Percentiles rank a stretch among this genome's conserved stretches.
phyloP scores from a whole-genome alignment of 495 filamentous ascomycete species.

The Sordaria brevicollis region DNA sequence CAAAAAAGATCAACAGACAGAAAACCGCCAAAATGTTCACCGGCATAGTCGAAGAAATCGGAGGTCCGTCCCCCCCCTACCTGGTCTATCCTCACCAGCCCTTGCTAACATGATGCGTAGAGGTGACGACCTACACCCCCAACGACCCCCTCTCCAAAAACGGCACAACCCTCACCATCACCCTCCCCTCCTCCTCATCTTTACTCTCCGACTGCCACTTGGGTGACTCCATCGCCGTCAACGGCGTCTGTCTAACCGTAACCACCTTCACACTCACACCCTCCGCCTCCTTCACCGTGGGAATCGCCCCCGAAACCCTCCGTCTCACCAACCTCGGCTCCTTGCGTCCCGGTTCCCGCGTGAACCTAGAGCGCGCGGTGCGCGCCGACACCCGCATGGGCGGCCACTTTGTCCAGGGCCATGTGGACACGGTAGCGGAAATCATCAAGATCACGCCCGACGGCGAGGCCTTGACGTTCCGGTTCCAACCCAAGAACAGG shows the following conservation, averaged over 20 bases:
- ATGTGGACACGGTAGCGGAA: conserved; percentile 79
- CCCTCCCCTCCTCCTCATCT: conserved; percentile 44
- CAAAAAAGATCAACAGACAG: no score
- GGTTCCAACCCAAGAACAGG: conserved; percentile 60
- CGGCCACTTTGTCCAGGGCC: conserved; percentile 78
- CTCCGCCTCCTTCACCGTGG: conserved; percentile 67
- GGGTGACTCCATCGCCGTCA: conserved; percentile 88
- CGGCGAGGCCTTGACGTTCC: conserved; percentile 77
- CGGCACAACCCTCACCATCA: conserved; percentile 86
- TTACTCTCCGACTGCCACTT: conserved; percentile 76
- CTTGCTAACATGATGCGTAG: no score
- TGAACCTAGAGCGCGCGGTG: conserved; percentile 93
- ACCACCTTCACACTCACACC: conserved; percentile 53
- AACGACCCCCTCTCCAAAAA: conserved; percentile 1
- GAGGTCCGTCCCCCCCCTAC: conserved; percentile 49
- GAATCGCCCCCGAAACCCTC: conserved; percentile 91
- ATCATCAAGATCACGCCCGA: conserved; percentile 63
- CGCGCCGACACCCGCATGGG: conserved; percentile 83
- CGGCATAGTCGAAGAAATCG: conserved; percentile 89
- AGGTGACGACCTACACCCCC: conserved; percentile 10
- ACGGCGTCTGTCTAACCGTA: conserved; percentile 85
- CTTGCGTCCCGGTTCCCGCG: conserved; percentile 41
- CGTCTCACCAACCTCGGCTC: conserved; percentile 87
- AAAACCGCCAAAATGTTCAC: conserved; percentile 68
- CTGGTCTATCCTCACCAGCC: not conserved